Evolutionary conservation across 1,284 basidiomycete species (phyloP).

Genomic region (Schizophyllum commune): DNA sequence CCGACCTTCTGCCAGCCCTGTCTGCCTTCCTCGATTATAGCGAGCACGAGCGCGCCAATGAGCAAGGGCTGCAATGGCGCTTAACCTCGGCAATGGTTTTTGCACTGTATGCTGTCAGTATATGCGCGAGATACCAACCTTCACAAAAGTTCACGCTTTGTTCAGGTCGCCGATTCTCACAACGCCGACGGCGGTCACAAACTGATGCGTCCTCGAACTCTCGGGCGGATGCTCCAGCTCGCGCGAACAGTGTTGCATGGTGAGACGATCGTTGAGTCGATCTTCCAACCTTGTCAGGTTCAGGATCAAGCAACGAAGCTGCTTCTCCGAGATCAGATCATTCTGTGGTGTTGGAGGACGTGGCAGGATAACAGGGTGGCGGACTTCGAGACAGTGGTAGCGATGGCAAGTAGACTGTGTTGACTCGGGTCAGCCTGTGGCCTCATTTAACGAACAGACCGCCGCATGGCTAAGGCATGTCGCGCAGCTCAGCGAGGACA

Average conservation of each 20-base stretch:
- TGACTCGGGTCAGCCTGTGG: not conserved
- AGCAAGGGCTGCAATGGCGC: constrained; percentile 27
- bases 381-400: constrained; percentile 39
- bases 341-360: constrained; percentile 57
- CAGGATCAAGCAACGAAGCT: constrained; percentile 40
- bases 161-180: constrained; percentile 8
- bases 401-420: constrained; percentile 33
- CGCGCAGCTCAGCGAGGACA: not conserved
- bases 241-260: constrained; percentile 33
- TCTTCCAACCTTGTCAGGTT: constrained; percentile 17
- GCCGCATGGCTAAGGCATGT: constrained; percentile 8
- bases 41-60: constrained; percentile 10
- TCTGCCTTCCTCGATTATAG: constrained; percentile 9
- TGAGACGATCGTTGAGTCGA: constrained; percentile 12
- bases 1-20: constrained; percentile 14
- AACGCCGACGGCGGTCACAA: constrained; percentile 3
- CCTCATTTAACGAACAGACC: constrained; percentile 6
- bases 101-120: constrained; percentile 45
- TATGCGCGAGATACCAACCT: not conserved
- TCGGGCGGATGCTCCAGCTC: constrained; percentile 35
- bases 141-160: constrained; percentile 7
- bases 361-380: constrained; percentile 49
- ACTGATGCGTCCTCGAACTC: constrained; percentile 39
- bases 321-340: constrained; percentile 40
- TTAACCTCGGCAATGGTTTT: constrained; percentile 43